These are phyloP conservation scores for Amanita molliuscula DNA, from an alignment of 768 basidiomycete genomes.

Conservation along the genomic window DNA sequence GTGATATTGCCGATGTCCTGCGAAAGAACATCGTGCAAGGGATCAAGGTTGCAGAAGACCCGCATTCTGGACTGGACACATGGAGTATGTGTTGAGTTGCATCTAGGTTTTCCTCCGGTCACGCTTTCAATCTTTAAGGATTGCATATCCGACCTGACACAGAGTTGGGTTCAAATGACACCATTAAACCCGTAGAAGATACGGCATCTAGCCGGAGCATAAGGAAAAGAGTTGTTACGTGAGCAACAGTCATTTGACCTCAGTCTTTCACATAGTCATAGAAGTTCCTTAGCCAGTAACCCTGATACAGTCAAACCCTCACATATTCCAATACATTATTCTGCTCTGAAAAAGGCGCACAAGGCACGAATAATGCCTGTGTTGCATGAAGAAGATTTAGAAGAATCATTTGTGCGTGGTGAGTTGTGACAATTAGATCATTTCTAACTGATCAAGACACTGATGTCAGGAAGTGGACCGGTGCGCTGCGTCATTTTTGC, in stretches of 20 bases:
- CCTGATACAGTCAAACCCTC: slow-evolving; percentile 12
- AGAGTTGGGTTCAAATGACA: slow-evolving; percentile 78
- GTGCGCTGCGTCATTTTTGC: slow-evolving; percentile 21
- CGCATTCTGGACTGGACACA: slow-evolving; percentile 28
- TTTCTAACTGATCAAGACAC: background rate
- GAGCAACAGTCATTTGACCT: slow-evolving; percentile 25
- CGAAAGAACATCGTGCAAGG: slow-evolving; percentile 85
- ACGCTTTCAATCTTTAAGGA: slow-evolving; percentile 26
- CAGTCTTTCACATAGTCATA: background rate
- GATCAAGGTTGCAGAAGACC: slow-evolving; percentile 25
- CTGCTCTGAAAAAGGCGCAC: slow-evolving; percentile 62
- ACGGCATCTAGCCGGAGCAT: slow-evolving; percentile 32
- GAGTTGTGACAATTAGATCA: slow-evolving; percentile 9
- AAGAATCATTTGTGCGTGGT: slow-evolving; percentile 85
- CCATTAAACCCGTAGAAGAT: slow-evolving; percentile 50
- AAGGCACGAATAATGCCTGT: slow-evolving; percentile 54
- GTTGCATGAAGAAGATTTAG: slow-evolving; percentile 71
- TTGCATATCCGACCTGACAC: slow-evolving; percentile 70
- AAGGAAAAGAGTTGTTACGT: slow-evolving; percentile 11
- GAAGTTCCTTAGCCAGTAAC: slow-evolving; percentile 6
- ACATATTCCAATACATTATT: slow-evolving; percentile 39
- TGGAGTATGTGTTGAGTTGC: slow-evolving; percentile 40
- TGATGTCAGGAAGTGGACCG: slow-evolving; percentile 66
- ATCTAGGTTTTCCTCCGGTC: background rate
- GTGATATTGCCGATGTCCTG: slow-evolving; percentile 66